Percentiles rank a stretch among this genome's conserved stretches.
These are phyloP conservation scores for Rauvolfia tetraphylla DNA, from an alignment of 257 asterid genomes.

Conservation along the genomic window DNA sequence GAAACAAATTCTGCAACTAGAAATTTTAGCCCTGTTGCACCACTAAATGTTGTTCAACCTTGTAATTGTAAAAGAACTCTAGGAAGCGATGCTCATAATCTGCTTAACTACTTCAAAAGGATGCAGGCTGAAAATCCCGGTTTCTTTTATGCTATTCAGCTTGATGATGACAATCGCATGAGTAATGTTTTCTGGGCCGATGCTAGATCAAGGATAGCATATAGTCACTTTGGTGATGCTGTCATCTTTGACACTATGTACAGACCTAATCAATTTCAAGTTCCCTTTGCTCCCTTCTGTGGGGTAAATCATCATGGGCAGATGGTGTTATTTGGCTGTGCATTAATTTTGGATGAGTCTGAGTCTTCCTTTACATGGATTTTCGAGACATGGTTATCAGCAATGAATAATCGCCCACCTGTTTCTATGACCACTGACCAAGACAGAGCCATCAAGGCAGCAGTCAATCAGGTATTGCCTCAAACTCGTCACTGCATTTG, in stretches of 20 bases:
- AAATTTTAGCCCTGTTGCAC: conserved; percentile 41
- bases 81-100: conserved; percentile 75
- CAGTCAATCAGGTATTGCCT: conserved; percentile 62
- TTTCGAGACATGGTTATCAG: conserved; percentile 65
- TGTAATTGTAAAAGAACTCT: conserved; percentile 54
- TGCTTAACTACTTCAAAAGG: conserved; percentile 63
- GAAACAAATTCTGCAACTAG: conserved; percentile 40
- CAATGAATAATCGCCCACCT: conserved; percentile 64
- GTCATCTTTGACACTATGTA: conserved; percentile 74
- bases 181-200: conserved; percentile 83
- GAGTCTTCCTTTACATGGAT: conserved; percentile 77
- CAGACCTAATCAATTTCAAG: conserved; percentile 72
- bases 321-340: conserved; percentile 72
- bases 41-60: conserved; percentile 47
- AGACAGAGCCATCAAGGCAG: conserved; percentile 75
- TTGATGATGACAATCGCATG: conserved; percentile 68
- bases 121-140: conserved; percentile 83
- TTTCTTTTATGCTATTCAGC: conserved; percentile 74
- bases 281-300: conserved; percentile 81
- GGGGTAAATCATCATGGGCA: conserved; percentile 83
- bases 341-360: conserved; percentile 72
- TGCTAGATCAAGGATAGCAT: conserved; percentile 72
- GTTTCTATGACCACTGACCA: conserved; percentile 76
- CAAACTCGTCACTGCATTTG: conserved; percentile 77
- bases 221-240: conserved; percentile 70